These are phyloP conservation scores for Beta macrorhiza DNA, from an alignment of 179 eudicot species.

Conservation along the genomic window DNA sequence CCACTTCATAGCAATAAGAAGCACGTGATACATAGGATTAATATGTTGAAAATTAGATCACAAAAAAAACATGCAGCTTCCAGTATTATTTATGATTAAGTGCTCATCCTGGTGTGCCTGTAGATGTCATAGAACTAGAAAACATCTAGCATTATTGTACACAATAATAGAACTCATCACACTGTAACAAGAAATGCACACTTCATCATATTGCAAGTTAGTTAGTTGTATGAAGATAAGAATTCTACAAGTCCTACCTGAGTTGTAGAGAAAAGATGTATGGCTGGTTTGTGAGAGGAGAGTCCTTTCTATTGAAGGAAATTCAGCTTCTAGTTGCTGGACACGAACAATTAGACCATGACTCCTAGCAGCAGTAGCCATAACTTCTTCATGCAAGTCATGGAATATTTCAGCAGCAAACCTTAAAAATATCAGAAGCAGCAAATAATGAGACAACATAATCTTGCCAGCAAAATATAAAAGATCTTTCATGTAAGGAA, in stretches of 20 bases:
- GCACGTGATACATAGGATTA: background rate
- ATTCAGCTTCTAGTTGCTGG: slow-evolving; percentile 85
- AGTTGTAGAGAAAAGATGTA: slow-evolving; percentile 61
- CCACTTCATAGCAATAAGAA: background rate
- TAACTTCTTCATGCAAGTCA: slow-evolving; percentile 92
- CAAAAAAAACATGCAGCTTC: background rate
- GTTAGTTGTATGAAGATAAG: background rate
- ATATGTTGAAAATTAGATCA: background rate
- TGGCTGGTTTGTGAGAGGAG: slow-evolving; percentile 87
- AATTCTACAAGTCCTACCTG: slow-evolving; percentile 44
- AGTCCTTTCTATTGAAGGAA: slow-evolving; percentile 77
- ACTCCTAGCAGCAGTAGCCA: slow-evolving; percentile 91
- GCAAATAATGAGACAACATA: slow-evolving; percentile 15
- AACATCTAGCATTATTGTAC: background rate
- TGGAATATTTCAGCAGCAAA: slow-evolving; percentile 98
- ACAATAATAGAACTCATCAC: background rate
- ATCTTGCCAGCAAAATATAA: background rate
- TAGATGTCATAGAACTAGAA: background rate
- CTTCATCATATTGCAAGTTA: background rate
- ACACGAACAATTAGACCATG: slow-evolving; percentile 77
- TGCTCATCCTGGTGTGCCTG: background rate
- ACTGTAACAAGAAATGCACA: slow-evolving; percentile 12
- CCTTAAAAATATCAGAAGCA: slow-evolving; percentile 36
- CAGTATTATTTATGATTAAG: background rate
- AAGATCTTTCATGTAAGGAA: background rate